Evolutionary conservation across 2,329 filamentous ascomycete species (phyloP).

Genomic region (Fusarium sp.): DNA sequence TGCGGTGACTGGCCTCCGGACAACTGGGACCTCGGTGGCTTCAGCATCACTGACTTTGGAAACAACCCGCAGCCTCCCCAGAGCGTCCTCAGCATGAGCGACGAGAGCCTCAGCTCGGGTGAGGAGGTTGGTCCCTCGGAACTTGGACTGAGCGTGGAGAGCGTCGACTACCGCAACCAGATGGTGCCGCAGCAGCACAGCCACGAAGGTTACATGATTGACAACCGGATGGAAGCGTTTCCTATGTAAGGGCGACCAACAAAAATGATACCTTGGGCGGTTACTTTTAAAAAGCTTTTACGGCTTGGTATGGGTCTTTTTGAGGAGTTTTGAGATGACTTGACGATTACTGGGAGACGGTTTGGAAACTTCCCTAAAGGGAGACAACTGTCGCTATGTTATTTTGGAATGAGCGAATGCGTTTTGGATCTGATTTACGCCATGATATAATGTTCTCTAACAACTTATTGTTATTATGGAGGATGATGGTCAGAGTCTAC

Average conservation of each 20-base stretch:
- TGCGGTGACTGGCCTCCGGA: conserved; percentile 69
- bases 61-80: conserved; percentile 62
- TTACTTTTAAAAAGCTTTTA: conserved; percentile 28
- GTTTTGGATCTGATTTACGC: conserved; percentile 16
- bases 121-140: conserved; percentile 66
- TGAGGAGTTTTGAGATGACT: conserved; percentile 34
- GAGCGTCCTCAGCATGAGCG: conserved; percentile 70
- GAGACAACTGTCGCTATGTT: conserved; percentile 27
- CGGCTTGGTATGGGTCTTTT: conserved; percentile 20
- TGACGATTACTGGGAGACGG: conserved; percentile 27
- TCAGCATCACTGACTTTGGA: conserved; percentile 66
- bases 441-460: conserved; percentile 22
- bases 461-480: conserved; percentile 13
- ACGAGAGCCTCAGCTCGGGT: conserved; percentile 70
- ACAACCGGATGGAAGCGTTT: conserved; percentile 47
- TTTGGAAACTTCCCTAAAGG: background rate
- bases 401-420: conserved; percentile 26
- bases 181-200: conserved; percentile 43
- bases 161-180: conserved; percentile 53
- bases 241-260: conserved; percentile 36
- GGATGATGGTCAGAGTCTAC: conserved; percentile 21
- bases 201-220: conserved; percentile 45
- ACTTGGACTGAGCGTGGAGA: conserved; percentile 60
- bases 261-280: conserved; percentile 42
- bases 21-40: conserved; percentile 68